Evolutionary conservation across 495 filamentous ascomycete genomes (phyloP).

Genomic region (Daldinia loculata): DNA sequence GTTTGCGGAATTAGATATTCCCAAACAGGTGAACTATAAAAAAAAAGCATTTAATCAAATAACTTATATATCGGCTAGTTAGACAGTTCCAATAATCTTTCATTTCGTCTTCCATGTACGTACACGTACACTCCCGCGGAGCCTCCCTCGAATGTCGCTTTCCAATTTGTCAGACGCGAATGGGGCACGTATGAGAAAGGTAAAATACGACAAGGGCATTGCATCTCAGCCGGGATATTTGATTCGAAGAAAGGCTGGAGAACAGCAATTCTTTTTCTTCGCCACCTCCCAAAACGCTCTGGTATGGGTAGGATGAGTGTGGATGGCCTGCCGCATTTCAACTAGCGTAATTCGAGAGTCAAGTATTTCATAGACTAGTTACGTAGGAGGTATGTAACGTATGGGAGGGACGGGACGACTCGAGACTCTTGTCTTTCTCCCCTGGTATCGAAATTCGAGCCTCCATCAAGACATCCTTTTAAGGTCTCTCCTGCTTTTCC

Average conservation of each 20-base stretch:
- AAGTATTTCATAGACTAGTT: not conserved
- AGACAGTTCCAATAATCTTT: not conserved
- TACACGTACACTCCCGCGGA: conserved; percentile 10
- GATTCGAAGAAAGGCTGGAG: conserved; percentile 35
- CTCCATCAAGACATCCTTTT: conserved; percentile 22
- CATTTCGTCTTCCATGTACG: conserved; percentile 7
- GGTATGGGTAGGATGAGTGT: conserved; percentile 36
- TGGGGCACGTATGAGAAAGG: conserved; percentile 18
- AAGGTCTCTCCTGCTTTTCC: conserved; percentile 17
- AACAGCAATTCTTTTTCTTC: conserved; percentile 32
- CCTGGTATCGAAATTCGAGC: conserved; percentile 23
- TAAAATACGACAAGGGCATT: conserved; percentile 21
- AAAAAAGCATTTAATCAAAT: not conserved
- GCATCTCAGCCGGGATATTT: conserved; percentile 27
- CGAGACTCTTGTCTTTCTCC: conserved; percentile 11
- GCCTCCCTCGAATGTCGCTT: conserved; percentile 31
- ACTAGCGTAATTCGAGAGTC: conserved; percentile 27
- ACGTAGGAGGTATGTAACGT: not conserved
- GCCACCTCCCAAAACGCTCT: conserved; percentile 30
- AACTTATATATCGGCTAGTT: not conserved
- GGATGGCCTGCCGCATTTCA: conserved; percentile 39
- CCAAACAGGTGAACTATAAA: no score
- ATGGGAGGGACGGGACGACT: conserved; percentile 1
- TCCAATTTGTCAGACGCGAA: conserved; percentile 45
- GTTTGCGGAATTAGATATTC: no score